Percentiles rank a stretch among this genome's conserved stretches.
Evolutionary conservation across 1,139 yeast species (phyloP).

Genomic region (Pneumocystis canis): DNA sequence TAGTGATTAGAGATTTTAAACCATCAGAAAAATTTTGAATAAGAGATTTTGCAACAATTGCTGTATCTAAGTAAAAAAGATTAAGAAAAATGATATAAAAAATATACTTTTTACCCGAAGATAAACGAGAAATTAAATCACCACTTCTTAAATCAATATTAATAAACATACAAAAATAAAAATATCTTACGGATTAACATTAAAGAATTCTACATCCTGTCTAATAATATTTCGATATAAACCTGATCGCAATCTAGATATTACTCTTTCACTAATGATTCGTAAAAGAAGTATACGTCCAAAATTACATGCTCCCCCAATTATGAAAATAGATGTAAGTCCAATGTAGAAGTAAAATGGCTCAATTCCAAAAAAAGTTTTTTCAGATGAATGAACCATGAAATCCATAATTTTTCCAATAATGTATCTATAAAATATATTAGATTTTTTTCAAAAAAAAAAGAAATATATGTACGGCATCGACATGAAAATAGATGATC

Average conservation of each 20-base stretch:
- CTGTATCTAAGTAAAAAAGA: constrained; percentile 38
- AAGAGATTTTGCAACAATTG: constrained; percentile 71
- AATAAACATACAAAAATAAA: not conserved
- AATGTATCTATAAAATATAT: constrained; percentile 18
- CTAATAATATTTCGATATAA: constrained; percentile 62
- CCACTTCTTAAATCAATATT: constrained; percentile 47
- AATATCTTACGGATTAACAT: constrained; percentile 37
- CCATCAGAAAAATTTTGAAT: constrained; percentile 91
- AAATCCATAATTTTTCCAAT: constrained; percentile 57
- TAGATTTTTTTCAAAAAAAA: not conserved
- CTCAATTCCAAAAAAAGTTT: constrained; percentile 33
- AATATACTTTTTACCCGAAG: constrained; percentile 34
- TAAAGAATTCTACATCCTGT: constrained; percentile 87
- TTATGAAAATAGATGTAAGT: constrained; percentile 40
- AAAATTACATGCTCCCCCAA: constrained; percentile 67
- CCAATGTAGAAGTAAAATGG: constrained; percentile 35
- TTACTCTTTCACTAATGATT: constrained; percentile 70
- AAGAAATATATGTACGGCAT: constrained; percentile 40
- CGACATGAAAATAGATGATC: constrained; percentile 54
- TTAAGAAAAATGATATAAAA: not conserved
- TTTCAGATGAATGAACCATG: constrained; percentile 30
- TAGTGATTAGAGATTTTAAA: constrained; percentile 62
- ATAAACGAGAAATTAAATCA: constrained; percentile 73
- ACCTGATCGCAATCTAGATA: constrained; percentile 63
- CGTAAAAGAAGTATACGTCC: constrained; percentile 64